Base-by-base conservation (phyloP, 192 early-diverging fungal species). In the Haplosporangium gracile region DNA sequence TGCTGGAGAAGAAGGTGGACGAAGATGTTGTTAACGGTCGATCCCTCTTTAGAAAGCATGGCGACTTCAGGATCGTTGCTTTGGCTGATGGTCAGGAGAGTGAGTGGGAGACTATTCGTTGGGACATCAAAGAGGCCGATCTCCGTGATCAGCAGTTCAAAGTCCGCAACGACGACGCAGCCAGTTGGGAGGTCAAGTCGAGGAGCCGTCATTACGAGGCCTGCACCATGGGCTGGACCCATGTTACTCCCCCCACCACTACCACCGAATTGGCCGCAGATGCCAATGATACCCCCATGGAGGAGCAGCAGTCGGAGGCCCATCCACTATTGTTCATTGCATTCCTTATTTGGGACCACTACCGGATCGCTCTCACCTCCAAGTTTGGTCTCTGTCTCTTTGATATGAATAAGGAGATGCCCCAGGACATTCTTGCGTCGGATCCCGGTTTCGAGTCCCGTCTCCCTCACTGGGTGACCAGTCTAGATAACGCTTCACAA, bases 291-390 rank as follows among this genome's bases (percentile, higher is more conserved):
- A 22, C 34, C 13, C 29, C 8, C 34, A 38, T 11, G 65, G 36
- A 68, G 39, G 63, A 70, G 4, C 26, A 24, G 10, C 38, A 34
- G 8, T 16, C 6, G 13, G 55, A 26, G 4, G 24, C 20, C 13
- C n/a, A 76, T 6, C 20, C 26, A 15, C 32, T 85, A 5, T 36
- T 72, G 32, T 79, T 85, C 43, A 68, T 80, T 5, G 83, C 83
- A 3, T 85, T 72, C 49, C n/a, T 85, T 22, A 70, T 80, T 1
- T 85, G 83, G 83, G 78, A 85, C 7, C 78, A 85, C 15, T 85
- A 80, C 38, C 39, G 83, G 5, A 80, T 85, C 26, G 22, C 74
- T 0, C 74, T 85, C 20, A 80, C 83, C 1, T 68, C 75, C 24
- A 15, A 77, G 9, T 68, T 74, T 36, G 78, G 83, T 4, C 70